phyloP scores from a whole-genome alignment of 768 basidiomycete genomes.

The Imleria badia region DNA sequence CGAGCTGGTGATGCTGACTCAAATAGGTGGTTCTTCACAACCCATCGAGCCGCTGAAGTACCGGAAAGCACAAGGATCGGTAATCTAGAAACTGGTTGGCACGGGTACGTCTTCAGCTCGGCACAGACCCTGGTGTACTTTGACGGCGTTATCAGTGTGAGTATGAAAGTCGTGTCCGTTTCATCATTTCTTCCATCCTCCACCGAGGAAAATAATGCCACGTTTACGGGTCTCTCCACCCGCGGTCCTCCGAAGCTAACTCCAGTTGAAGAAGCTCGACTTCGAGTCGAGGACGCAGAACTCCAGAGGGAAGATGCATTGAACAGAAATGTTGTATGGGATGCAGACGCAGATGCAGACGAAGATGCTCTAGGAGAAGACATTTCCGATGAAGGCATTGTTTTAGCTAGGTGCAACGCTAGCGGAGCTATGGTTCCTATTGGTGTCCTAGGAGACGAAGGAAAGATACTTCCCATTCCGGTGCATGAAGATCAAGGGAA shows the following conservation, averaged over 20 bases:
- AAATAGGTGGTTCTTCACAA: constrained; percentile 80
- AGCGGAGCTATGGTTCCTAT: constrained; percentile 39
- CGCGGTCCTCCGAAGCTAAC: constrained; percentile 43
- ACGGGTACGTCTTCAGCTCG: constrained; percentile 47
- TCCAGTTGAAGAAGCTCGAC: constrained; percentile 55
- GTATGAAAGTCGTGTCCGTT: constrained; percentile 70
- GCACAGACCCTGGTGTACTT: neutral
- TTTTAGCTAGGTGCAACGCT: constrained; percentile 24
- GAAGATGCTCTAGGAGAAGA: constrained; percentile 62
- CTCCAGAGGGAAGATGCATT: constrained; percentile 62
- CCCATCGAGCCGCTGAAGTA: constrained; percentile 66
- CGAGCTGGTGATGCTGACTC: constrained; percentile 66
- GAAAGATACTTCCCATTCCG: constrained; percentile 50
- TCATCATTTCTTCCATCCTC: constrained; percentile 69
- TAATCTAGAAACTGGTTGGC: constrained; percentile 66
- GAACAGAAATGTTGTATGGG: constrained; percentile 65
- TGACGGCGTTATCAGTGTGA: constrained; percentile 47
- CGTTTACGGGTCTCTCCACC: constrained; percentile 49
- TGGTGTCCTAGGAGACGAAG: constrained; percentile 58
- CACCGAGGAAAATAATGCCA: constrained; percentile 54
- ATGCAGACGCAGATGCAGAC: constrained; percentile 55
- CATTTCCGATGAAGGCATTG: constrained; percentile 26
- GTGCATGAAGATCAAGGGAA: constrained; percentile 17
- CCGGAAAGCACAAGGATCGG: constrained; percentile 76
- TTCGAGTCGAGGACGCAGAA: constrained; percentile 54